Conservation (phyloP, 2,329 filamentous ascomycete genomes). For the Trichoderma semiorbis region DNA sequence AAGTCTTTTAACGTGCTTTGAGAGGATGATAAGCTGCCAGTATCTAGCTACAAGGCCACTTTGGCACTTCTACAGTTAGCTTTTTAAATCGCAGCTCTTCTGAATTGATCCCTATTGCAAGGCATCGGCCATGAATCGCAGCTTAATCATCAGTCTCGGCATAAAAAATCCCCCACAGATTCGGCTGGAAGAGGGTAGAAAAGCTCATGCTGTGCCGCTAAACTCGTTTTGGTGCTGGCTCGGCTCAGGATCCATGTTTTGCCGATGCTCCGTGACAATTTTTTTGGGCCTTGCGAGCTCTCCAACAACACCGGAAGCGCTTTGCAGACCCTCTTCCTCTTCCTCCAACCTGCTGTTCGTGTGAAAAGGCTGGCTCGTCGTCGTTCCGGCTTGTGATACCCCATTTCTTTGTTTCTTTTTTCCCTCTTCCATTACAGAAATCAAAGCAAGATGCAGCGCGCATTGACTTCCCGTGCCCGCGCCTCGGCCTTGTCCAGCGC, state of each 20-base stretch:
- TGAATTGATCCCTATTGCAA: not conserved
- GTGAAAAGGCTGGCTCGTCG: conserved; percentile 15
- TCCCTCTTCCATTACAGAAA: conserved; percentile 24
- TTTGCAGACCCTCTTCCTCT: conserved; percentile 23
- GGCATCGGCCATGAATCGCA: not conserved
- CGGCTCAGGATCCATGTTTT: conserved; percentile 36
- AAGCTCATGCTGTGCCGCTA: conserved; percentile 28
- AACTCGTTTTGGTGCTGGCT: conserved; percentile 29
- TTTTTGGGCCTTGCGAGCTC: conserved; percentile 32
- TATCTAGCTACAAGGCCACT: not conserved
- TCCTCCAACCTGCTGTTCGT: conserved; percentile 2
- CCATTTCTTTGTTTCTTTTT: conserved; percentile 23
- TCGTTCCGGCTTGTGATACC: conserved; percentile 29
- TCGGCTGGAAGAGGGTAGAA: conserved; percentile 40
- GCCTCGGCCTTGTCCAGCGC: conserved; percentile 74
- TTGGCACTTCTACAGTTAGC: not conserved
- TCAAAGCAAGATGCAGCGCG: conserved; percentile 81
- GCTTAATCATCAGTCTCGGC: conserved; percentile 11
- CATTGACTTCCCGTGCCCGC: conserved; percentile 76
- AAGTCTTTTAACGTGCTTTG: not conserved
- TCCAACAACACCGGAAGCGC: conserved; percentile 20
- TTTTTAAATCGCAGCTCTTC: not conserved
- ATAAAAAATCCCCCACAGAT: conserved; percentile 23
- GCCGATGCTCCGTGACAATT: conserved; percentile 41
- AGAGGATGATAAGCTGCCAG: not conserved